Evolutionary conservation across 2,329 filamentous ascomycete species (phyloP).

Genomic region (Talaromyces sp.): DNA sequence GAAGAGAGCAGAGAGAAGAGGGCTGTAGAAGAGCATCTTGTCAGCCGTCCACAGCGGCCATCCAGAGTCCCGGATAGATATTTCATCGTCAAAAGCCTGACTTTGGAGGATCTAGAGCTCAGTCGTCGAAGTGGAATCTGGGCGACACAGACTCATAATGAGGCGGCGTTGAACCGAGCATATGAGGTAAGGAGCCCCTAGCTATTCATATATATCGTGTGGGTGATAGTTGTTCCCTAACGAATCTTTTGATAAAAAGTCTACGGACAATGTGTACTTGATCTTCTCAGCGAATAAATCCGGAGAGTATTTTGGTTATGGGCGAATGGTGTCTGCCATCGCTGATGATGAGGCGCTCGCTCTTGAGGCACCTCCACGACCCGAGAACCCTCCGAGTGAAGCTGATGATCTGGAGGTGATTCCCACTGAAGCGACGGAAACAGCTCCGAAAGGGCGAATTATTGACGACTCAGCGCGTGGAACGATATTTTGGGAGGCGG

Average conservation of each 20-base stretch:
- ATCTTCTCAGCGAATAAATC: conserved; percentile 97
- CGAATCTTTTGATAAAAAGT: conserved; percentile 43
- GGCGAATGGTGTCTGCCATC: conserved; percentile 81
- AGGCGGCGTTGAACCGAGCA: conserved; percentile 73
- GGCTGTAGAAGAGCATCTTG: background rate
- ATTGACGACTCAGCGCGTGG: conserved; percentile 91
- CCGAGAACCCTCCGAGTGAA: conserved; percentile 51
- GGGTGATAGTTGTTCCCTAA: background rate
- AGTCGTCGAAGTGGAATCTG: conserved; percentile 85
- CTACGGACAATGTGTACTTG: conserved; percentile 77
- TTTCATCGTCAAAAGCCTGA: conserved; percentile 90
- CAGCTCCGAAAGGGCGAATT: conserved; percentile 74
- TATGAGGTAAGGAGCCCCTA: conserved; percentile 58
- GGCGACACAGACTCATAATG: conserved; percentile 94
- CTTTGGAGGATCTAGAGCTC: conserved; percentile 79
- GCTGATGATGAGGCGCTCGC: conserved; percentile 67
- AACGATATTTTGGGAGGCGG: conserved; percentile 93
- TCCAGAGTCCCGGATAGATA: conserved; percentile 63
- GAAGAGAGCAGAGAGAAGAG: conserved; percentile 17
- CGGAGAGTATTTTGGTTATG: conserved; percentile 93
- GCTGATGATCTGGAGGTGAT: conserved; percentile 73
- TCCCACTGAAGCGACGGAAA: conserved; percentile 69
- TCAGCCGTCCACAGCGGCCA: conserved; percentile 1
- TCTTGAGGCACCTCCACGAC: conserved; percentile 63
- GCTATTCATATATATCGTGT: background rate